Evolutionary conservation across 352 stramenopile species (phyloP), one percentile per base, ranked within the genome.

Genomic region (Thraustotheca clavata): DNA sequence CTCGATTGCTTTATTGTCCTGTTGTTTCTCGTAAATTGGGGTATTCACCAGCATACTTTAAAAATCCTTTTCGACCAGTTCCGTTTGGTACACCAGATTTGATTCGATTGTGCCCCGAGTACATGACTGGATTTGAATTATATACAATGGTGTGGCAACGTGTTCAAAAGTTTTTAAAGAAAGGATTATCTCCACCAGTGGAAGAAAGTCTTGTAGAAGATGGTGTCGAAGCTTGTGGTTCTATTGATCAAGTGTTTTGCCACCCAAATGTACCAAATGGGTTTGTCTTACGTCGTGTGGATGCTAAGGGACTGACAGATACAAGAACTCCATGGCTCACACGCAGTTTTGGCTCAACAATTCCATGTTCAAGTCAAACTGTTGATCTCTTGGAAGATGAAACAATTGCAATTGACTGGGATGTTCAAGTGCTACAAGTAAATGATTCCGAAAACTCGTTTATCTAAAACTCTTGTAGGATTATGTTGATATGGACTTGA

Each of bases 21-120:
- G 66, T 94, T 48, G 69, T 94, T 48, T 91, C 79, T 34, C 82
- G 86, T 38, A 94, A 94, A 61, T 73, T 94, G 49, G 90, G 80
- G 40, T 94, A 94, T 69, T 92, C 83, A 32, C 81, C 83, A 5
- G 72, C 93, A 50, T 94, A 94, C 59, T 94, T 90, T 55, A 94
- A 94, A 67, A 94, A 94, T 57, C 86, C 86, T 14, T 94, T 94
- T 72, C 79, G 83, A 0, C 86, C 86, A 1, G 77, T 86, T 27
- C 83, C 86, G n/a, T 94, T 94, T 43, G 82, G 86, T 0, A 81
- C 80, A n/a, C 84, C 86, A 26, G 91, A 91, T 57, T 76, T 94
- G n/a, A 71, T 90, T n/a, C 82, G 86, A 2, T 73, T 94, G 14
- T 92, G 83, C 16, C 86, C 86, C n/a, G 80, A 93, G 47, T 73